Percentiles rank a stretch among this genome's conserved stretches.
These are phyloP conservation scores for Plectosphaerella sp. DNA, from an alignment of 2,329 filamentous ascomycete species.

Conservation along the genomic window DNA sequence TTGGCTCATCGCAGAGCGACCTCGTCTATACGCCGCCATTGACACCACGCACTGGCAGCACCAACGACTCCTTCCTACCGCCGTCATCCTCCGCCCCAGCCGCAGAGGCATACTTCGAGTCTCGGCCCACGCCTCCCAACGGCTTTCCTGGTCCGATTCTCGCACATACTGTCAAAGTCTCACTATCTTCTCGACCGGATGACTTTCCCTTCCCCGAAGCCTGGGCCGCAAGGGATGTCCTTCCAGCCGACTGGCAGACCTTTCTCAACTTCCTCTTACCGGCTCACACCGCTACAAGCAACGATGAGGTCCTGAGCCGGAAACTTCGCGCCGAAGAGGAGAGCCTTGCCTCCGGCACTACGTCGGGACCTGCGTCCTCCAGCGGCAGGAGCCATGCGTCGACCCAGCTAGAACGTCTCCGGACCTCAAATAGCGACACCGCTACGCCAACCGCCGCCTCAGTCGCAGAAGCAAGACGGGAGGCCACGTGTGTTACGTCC, in stretches of 20 bases:
- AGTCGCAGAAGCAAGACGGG: neutral
- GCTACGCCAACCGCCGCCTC: neutral
- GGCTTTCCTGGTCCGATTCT: conserved; percentile 11
- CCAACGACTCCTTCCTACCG: conserved; percentile 6
- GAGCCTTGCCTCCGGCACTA: conserved; percentile 12
- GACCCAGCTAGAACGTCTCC: conserved; percentile 35
- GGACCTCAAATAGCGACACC: conserved; percentile 16
- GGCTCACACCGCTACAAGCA: conserved; percentile 35
- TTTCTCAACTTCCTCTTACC: conserved; percentile 55
- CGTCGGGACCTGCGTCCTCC: conserved; percentile 16
- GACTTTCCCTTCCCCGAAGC: conserved; percentile 38
- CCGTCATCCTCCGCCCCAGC: conserved; percentile 17
- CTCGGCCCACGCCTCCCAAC: conserved; percentile 27
- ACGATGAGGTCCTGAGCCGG: conserved; percentile 42
- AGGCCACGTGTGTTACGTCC: conserved; percentile 27
- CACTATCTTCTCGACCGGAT: conserved; percentile 28
- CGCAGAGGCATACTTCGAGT: conserved; percentile 42
- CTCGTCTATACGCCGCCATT: conserved; percentile 48
- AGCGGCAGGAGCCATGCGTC: conserved; percentile 28
- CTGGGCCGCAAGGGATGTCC: conserved; percentile 38
- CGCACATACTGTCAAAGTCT: conserved; percentile 29
- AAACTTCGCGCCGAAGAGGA: conserved; percentile 40
- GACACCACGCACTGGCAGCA: conserved; percentile 32
- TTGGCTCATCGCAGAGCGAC: conserved; percentile 33
- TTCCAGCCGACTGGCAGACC: conserved; percentile 51